Conservation (phyloP, 192 early-diverging fungal genomes). For the Gaertneriomyces sp. region DNA sequence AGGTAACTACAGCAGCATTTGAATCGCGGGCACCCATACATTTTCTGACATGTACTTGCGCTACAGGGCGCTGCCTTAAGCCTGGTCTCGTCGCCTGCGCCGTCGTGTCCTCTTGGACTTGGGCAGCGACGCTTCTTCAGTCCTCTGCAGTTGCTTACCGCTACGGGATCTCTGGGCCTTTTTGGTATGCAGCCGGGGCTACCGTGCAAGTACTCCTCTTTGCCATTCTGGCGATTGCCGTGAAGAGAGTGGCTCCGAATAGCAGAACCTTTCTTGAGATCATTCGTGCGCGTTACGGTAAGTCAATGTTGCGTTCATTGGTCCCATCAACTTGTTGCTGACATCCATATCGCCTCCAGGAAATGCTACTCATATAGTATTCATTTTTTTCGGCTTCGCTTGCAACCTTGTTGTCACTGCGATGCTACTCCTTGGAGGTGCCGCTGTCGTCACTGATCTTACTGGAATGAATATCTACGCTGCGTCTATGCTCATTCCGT, state of each 20-base stretch:
- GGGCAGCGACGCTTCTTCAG: slow-evolving; percentile 67
- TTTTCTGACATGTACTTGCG: too few species aligned
- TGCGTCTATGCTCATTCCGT: slow-evolving; percentile 62
- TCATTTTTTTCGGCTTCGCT: slow-evolving; percentile 40
- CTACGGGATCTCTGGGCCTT: slow-evolving; percentile 55
- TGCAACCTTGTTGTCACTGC: slow-evolving; percentile 64
- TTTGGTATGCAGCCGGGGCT: slow-evolving; percentile 70
- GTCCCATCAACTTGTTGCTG: slow-evolving; percentile 9
- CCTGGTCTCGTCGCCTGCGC: slow-evolving; percentile 68
- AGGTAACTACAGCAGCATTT: too few species aligned
- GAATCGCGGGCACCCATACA: too few species aligned
- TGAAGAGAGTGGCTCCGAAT: slow-evolving; percentile 69
- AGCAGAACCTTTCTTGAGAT: slow-evolving; percentile 74
- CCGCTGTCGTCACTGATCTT: slow-evolving; percentile 60
- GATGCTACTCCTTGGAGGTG: slow-evolving; percentile 68
- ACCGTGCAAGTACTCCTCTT: slow-evolving; percentile 67
- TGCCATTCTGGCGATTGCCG: slow-evolving; percentile 69
- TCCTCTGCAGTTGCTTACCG: slow-evolving; percentile 67
- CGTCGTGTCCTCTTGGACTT: slow-evolving; percentile 61
- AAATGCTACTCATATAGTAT: slow-evolving; percentile 52
- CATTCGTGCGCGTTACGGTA: slow-evolving; percentile 63
- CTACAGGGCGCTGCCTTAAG: slow-evolving; percentile 64
- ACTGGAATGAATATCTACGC: slow-evolving; percentile 64
- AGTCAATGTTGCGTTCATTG: too few species aligned
- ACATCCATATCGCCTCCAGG: background rate